A percentile compares a stretch with the other conserved stretches of the same genome.
Conservation (phyloP, 495 filamentous ascomycete genomes). For the Tuber melanosporum region DNA sequence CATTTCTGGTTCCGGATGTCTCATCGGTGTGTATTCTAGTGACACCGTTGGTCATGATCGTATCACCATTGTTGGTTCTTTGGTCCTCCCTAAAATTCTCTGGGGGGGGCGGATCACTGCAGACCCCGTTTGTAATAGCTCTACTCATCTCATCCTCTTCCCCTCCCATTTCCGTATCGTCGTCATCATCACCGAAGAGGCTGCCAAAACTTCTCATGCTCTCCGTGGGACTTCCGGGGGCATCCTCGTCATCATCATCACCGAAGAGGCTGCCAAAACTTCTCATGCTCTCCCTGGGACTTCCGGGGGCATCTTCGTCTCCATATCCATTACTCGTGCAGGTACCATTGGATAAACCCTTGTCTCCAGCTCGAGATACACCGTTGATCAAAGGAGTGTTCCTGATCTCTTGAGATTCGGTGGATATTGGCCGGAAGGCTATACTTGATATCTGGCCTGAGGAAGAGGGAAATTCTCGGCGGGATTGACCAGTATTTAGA, state of each 20-base stretch:
- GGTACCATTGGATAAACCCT: no score
- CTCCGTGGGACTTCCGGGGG: constrained; percentile 43
- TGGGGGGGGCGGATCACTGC: not conserved
- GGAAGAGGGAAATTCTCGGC: constrained; percentile 61
- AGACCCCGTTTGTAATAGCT: constrained; percentile 59
- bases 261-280: no score
- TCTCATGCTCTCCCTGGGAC: no score
- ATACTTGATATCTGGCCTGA: constrained; percentile 82
- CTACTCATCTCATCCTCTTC: constrained; percentile 82
- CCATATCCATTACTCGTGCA: no score
- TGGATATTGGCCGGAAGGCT: constrained; percentile 60
- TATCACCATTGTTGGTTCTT: constrained; percentile 5
- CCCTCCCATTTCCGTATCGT: constrained; percentile 50
- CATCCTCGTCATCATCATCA: constrained; percentile 49
- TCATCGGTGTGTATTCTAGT: not conserved
- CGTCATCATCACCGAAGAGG: constrained; percentile 65
- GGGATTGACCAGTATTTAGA: constrained; percentile 73
- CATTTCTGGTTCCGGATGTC: not conserved
- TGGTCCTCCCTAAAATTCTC: constrained; percentile 6
- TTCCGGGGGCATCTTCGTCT: no score
- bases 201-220: constrained; percentile 24
- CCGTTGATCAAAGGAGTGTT: constrained; percentile 1
- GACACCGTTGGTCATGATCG: constrained; percentile 4
- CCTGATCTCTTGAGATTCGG: constrained; percentile 33
- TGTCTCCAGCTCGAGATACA: no score